phyloP scores from a whole-genome alignment of 441 rosid species.

The Gossypium lobatum region DNA sequence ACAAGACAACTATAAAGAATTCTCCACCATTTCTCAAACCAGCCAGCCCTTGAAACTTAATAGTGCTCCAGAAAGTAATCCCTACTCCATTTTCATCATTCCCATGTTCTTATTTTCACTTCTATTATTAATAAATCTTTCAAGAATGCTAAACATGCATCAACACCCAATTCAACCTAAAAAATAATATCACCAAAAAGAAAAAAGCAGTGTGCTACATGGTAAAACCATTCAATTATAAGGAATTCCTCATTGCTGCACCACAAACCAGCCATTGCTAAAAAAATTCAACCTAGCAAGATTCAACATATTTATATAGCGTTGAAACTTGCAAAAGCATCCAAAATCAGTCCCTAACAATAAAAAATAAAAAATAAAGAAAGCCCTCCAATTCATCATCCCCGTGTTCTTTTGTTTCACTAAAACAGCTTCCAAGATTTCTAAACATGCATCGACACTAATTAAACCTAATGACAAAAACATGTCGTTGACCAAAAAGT shows the following conservation, averaged over 20 bases:
- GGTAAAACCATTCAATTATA: neutral
- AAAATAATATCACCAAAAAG: neutral
- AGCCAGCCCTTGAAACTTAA: neutral
- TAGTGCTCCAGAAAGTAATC: neutral
- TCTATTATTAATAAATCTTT: neutral
- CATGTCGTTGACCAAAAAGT: neutral
- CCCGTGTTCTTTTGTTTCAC: neutral
- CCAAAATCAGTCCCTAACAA: neutral
- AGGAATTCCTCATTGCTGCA: neutral
- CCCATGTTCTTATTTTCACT: neutral
- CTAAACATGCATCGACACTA: neutral
- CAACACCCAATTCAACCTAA: neutral
- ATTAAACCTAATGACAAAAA: neutral
- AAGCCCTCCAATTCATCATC: neutral
- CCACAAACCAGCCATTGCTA: conserved; percentile 6
- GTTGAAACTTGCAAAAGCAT: neutral
- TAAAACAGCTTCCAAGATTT: conserved; percentile 1
- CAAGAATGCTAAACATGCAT: neutral
- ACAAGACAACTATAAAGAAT: neutral
- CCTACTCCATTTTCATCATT: neutral
- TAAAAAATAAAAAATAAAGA: neutral
- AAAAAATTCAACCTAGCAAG: conserved; percentile 5
- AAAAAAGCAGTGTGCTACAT: neutral
- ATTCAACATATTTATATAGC: neutral
- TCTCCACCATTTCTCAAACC: neutral